Evolutionary conservation across 2,329 filamentous ascomycete genomes (phyloP), one percentile per base, ranked within the genome.

Genomic region (Ilyonectria robusta): DNA sequence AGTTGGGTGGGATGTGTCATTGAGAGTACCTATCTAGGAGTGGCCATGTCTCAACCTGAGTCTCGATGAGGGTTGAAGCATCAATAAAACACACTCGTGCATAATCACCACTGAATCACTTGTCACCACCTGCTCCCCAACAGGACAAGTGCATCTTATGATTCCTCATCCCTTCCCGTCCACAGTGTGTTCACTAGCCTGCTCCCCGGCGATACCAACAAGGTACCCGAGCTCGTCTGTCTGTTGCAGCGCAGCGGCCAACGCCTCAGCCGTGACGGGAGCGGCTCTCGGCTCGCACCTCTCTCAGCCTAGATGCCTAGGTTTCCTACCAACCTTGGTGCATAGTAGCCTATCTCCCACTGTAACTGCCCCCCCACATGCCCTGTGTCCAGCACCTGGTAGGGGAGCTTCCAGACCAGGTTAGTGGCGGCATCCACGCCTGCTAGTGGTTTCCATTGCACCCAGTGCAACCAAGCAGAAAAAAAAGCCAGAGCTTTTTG

Each of bases 361-460:
- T 21, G n/a, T 33, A 51, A 35, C 9, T 35, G 26, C 29, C 51
- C 62, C 23, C 56, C 56, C 51, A 48, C 51, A 21, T 60, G 37
- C 48, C 40, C 62, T 50, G 35, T 61, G 51, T 51, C 56, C 44
- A 51, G 19, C 57, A 54, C 51, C 29, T 46, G 47, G 51, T 13
- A 42, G 53, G 53, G 47, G 53, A 58, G 51, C 51, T 66, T 46
- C 53, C 59, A 62, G 58, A 54, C 35, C 37, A 42, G 48, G 47
- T 47, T 66, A 63, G 59, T 62, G 59, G 37, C 59, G 35, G 31
- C 26, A 21, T 17, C 40, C 19, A 21, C 62, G 17, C 40, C 55
- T 59, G 33, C 62, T 56, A 48, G 44, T 46, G 51, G 51, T 57
- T 57, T 44, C 23, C 26, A 57, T 17, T 50, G 50, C 51, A 37